phyloP scores from a whole-genome alignment of 495 filamentous ascomycete genomes.

The Alectoria sarmentosa region DNA sequence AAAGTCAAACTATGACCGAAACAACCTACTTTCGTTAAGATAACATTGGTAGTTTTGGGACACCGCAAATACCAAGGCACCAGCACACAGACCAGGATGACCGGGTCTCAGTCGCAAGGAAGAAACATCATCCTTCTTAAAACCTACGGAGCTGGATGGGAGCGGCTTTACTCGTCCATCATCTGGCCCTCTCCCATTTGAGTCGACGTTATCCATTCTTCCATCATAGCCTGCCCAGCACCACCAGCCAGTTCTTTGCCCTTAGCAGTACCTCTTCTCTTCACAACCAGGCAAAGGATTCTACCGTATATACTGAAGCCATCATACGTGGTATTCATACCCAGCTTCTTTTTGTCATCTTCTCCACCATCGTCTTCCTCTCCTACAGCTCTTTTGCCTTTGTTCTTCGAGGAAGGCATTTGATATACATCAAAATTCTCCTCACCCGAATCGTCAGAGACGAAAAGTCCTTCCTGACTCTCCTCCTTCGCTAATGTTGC shows the following conservation, averaged over 20 bases:
- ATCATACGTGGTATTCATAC: constrained; percentile 78
- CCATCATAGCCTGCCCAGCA: constrained; percentile 71
- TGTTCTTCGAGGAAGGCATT: constrained; percentile 64
- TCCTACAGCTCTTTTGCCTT: constrained; percentile 28
- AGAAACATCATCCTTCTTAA: background rate
- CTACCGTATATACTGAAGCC: constrained; percentile 92
- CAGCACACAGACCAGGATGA: background rate
- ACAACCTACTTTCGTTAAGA: background rate
- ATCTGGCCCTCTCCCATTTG: constrained; percentile 35
- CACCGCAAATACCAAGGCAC: background rate
- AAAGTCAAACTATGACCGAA: background rate
- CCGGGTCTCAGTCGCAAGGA: background rate
- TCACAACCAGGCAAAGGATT: constrained; percentile 84
- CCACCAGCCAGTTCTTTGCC: constrained; percentile 30
- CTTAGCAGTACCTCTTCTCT: constrained; percentile 50
- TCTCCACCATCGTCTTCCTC: constrained; percentile 36
- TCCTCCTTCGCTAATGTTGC: constrained; percentile 34
- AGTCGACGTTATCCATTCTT: constrained; percentile 81
- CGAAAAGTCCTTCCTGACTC: constrained; percentile 29
- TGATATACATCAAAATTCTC: constrained; percentile 49
- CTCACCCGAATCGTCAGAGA: constrained; percentile 17
- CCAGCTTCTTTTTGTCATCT: constrained; percentile 87
- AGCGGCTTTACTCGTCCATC: constrained; percentile 12
- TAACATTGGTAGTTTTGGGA: background rate
- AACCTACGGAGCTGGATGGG: background rate